These are phyloP conservation scores for Ceratopteris richardii DNA, from an alignment of 75 land plant species.

Conservation along the genomic window DNA sequence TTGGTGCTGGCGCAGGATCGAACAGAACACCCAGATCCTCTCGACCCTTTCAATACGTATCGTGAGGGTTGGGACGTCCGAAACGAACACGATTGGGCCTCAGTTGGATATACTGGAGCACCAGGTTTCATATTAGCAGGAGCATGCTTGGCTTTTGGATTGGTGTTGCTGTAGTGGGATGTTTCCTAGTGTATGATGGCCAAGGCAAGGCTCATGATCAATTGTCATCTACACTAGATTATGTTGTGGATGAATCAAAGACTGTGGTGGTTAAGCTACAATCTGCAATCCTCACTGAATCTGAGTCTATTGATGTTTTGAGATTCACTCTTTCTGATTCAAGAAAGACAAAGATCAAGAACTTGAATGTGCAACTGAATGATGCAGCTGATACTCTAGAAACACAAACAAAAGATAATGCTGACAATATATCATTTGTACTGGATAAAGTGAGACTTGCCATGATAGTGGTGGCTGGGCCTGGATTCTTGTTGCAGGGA, in stretches of 20 bases:
- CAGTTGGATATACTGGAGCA: constrained; percentile 65
- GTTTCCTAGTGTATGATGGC: constrained; percentile 46
- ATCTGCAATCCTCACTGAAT: constrained; percentile 34
- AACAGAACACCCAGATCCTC: too few relatives aligned
- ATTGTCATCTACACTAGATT: constrained; percentile 44
- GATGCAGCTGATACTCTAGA: constrained; percentile 38
- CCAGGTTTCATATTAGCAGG: constrained; percentile 49
- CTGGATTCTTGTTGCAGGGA: constrained; percentile 62
- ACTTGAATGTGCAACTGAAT: constrained; percentile 40
- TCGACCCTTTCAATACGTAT: too few relatives aligned
- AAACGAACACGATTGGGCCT: too few relatives aligned
- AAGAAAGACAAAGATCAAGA: constrained; percentile 39
- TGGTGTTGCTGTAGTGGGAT: constrained; percentile 40
- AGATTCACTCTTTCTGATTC: constrained; percentile 34
- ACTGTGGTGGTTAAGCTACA: constrained; percentile 43
- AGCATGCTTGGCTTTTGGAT: constrained; percentile 54
- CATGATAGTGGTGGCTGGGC: constrained; percentile 65
- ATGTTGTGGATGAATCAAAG: constrained; percentile 53
- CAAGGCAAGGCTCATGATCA: constrained; percentile 49
- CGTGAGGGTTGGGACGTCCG: too few relatives aligned
- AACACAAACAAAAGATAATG: constrained; percentile 33
- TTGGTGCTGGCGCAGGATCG: too few relatives aligned
- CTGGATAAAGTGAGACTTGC: constrained; percentile 51
- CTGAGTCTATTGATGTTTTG: constrained; percentile 33
- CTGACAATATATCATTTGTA: constrained; percentile 30